Base-by-base conservation (phyloP, 1,284 basidiomycete genomes). In the Apiotrichum veenhuisii region DNA sequence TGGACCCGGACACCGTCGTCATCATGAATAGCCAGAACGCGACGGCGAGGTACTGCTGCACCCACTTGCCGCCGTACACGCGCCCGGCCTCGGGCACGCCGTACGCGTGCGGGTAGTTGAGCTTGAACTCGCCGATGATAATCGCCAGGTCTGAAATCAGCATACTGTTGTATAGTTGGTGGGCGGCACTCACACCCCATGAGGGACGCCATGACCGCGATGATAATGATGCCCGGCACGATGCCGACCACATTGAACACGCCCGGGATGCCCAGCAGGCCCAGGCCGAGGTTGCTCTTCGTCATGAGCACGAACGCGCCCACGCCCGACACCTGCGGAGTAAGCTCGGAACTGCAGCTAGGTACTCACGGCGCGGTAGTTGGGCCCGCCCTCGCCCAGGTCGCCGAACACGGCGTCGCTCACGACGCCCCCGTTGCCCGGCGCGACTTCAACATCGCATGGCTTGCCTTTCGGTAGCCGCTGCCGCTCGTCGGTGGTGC, bases 381-480 rank as follows among this genome's bases (percentile, higher is more conserved):
- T 59, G 2, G 66, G 68, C 30, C 66, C 68, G 22, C 62, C 60
- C 14, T 62, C 61, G 2, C 50, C 60, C 30, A 66, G 62, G 27
- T 64, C 64, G 36, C 68, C 66, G 47, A 70, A 70, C 22, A 70
- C 68, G 33, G 65, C 68, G 45, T 69, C 65, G n/a, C n/a, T n/a
- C n/a, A n/a, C n/a, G n/a, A n/a, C n/a, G n/a, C n/a, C n/a, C n/a
- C n/a, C n/a, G n/a, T n/a, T n/a, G n/a, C n/a, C n/a, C n/a, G n/a
- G n/a, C n/a, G n/a, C n/a, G n/a, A n/a, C n/a, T n/a, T n/a, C n/a
- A n/a, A n/a, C n/a, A n/a, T n/a, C n/a, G n/a, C n/a, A n/a, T n/a
- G n/a, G n/a, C n/a, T n/a, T n/a, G n/a, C n/a, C n/a, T n/a, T n/a
- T n/a, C n/a, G n/a, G n/a, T n/a, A n/a, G n/a, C n/a, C n/a, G n/a